Base-by-base conservation (phyloP, 495 filamentous ascomycete species). In the Thermothielavioides terrestris region DNA sequence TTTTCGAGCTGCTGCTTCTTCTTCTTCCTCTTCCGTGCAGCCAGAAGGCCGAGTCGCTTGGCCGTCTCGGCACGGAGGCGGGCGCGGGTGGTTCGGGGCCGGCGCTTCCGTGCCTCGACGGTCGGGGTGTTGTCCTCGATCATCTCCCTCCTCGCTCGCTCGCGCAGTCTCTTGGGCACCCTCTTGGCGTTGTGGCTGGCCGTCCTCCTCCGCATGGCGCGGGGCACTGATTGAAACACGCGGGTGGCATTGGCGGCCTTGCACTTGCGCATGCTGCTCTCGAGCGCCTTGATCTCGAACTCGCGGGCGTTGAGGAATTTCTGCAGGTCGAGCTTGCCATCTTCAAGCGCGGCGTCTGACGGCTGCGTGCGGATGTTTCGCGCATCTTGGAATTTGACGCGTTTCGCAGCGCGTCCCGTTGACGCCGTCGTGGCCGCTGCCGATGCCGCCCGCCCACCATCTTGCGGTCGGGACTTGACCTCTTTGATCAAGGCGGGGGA, bases 101-200 rank as follows among this genome's bases (percentile, higher is more conserved):
- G 86, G 42, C 86, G 76, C 55, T 81, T 81, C 30, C 79, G 81
- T 4, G 83, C 70, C 22, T 78, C 85, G 12, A 89, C 79, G 0
- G 83, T 90, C 1, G 92, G 89, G 0, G 92, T 95, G 50, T 98
- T 96, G 59, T 96, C 92, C 44, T 89, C 86, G 45, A 71, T 70
- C 85, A 94, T 91, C 77, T 98, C 92, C 60, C 75, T 77, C 56
- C 70, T 78, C 2, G 86, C 89, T 58, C 86, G 74, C 22, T 60
- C 69, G 49, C 82, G 77, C 55, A 98, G 68, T 54, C 86, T 72
- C 58, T 80, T 85, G 22, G 92, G 92, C n/a, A 98, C 83, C 44
- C 82, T 77, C 68, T 94, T 94, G 36, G 85, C 84, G 79, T 97
- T 95, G 65, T 98, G 92, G 64, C 88, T 94, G 18, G 89, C 92